phyloP scores from a whole-genome alignment of 192 early-diverging fungal genomes.

The Powellomyces hirtus region DNA sequence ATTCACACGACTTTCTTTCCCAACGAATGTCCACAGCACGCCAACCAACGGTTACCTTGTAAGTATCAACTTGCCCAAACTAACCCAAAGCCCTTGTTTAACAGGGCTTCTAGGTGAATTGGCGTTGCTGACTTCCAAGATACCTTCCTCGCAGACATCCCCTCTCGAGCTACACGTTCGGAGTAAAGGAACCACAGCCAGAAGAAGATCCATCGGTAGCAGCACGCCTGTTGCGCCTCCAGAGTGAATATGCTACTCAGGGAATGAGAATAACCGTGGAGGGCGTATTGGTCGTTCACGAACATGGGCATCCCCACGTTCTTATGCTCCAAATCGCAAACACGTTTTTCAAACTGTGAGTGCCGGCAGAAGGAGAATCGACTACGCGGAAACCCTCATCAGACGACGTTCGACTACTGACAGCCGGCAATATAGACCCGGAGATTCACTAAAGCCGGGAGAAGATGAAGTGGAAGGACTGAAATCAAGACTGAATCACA shows the following conservation, averaged over 20 bases:
- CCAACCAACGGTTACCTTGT: constrained; percentile 23
- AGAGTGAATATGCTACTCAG: constrained; percentile 60
- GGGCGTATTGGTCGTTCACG: constrained; percentile 73
- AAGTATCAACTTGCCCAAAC: not conserved
- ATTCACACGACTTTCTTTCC: too few relatives aligned
- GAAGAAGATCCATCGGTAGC: constrained; percentile 59
- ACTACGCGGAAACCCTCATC: too few relatives aligned
- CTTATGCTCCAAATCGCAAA: constrained; percentile 75
- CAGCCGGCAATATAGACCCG: constrained; percentile 50
- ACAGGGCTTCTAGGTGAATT: not conserved
- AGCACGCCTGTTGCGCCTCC: constrained; percentile 61
- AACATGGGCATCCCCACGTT: constrained; percentile 77
- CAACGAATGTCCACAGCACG: constrained; percentile 9
- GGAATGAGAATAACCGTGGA: constrained; percentile 73
- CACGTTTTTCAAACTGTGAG: constrained; percentile 72
- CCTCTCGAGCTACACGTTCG: constrained; percentile 64
- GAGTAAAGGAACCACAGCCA: constrained; percentile 69
- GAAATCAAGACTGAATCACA: constrained; percentile 56
- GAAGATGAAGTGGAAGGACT: constrained; percentile 74
- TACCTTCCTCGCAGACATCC: constrained; percentile 33
- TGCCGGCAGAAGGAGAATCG: not conserved
- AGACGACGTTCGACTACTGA: too few relatives aligned
- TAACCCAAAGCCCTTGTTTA: not conserved
- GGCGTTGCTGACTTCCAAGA: not conserved
- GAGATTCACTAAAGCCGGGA: constrained; percentile 68